A percentile compares a stretch with the other conserved stretches of the same genome.
Conservation (phyloP, 768 basidiomycete genomes). For the Amanita muscaria region DNA sequence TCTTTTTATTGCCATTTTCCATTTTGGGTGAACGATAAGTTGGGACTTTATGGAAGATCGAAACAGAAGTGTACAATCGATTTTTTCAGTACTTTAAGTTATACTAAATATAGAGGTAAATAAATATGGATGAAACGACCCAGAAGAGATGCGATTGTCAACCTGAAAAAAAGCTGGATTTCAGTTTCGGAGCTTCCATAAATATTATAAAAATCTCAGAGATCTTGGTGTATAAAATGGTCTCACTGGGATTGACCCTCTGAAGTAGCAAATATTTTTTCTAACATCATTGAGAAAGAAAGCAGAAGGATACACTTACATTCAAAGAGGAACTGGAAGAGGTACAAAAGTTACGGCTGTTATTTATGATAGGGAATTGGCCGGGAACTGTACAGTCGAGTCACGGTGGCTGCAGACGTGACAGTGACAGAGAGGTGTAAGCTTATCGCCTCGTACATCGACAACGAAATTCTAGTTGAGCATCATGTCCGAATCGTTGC, state of each 20-base stretch:
- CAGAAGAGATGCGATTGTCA: not conserved
- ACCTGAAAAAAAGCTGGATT: not conserved
- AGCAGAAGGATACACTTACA: constrained; percentile 1
- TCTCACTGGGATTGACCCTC: constrained; percentile 67
- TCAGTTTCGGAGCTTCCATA: not conserved
- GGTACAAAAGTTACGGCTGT: too few relatives aligned
- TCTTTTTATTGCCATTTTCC: constrained; percentile 17
- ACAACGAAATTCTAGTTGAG: constrained; percentile 19
- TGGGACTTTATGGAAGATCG: too few relatives aligned
- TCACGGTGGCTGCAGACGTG: constrained; percentile 56
- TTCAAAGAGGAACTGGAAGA: too few relatives aligned
- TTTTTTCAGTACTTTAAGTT: too few relatives aligned
- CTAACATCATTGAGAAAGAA: constrained; percentile 27
- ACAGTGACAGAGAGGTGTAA: constrained; percentile 19
- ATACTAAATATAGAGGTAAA: not conserved
- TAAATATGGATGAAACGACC: not conserved
- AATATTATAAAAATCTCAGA: constrained; percentile 35
- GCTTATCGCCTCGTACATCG: not conserved
- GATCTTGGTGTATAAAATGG: constrained; percentile 71
- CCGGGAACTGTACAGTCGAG: constrained; percentile 55
- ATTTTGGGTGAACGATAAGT: not conserved
- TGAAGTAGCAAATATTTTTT: constrained; percentile 85
- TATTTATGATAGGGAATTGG: too few relatives aligned
- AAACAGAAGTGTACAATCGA: too few relatives aligned
- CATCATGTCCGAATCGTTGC: constrained; percentile 76